A percentile compares a stretch with the other conserved stretches of the same genome.
Evolutionary conservation across 179 eudicot genomes (phyloP).

Genomic region (Gypsophila paniculata): DNA sequence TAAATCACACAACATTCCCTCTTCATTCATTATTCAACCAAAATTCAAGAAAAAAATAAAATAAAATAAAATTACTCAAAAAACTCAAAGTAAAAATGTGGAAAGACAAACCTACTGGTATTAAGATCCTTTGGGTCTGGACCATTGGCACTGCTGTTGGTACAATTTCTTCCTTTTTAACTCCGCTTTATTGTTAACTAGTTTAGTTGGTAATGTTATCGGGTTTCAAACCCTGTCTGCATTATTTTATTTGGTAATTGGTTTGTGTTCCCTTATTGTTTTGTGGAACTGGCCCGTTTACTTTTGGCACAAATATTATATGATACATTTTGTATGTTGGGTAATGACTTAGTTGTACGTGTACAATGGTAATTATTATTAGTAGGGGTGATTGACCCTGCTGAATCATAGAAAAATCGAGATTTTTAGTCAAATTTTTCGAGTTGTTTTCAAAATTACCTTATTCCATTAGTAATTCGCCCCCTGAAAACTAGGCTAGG

Average conservation of each 20-base stretch:
- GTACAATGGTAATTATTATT: too few species aligned
- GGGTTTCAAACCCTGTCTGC: not conserved
- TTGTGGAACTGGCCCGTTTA: too few species aligned
- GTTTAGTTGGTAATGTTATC: not conserved
- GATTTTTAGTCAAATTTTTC: too few species aligned
- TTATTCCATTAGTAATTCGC: too few species aligned
- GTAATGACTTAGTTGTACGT: too few species aligned
- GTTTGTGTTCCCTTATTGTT: not conserved
- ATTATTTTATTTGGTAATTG: not conserved
- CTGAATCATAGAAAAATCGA: too few species aligned
- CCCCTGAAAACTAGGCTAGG: too few species aligned
- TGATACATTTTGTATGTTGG: too few species aligned
- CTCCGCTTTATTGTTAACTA: not conserved
- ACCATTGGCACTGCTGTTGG: constrained; percentile 74
- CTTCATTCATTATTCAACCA: not conserved
- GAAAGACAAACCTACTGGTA: constrained; percentile 63
- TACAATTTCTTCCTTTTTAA: constrained; percentile 10
- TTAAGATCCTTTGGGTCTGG: constrained; percentile 85
- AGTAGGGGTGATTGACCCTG: too few species aligned
- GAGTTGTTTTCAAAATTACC: too few species aligned
- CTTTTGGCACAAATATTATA: too few species aligned
- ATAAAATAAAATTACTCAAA: not conserved
- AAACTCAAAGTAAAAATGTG: constrained; percentile 29
- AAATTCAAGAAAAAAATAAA: not conserved
- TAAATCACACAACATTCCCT: too few species aligned